Evolutionary conservation across 805 yeast genomes (phyloP), one percentile per base, ranked within the genome.

Genomic region (Lipomyces spencermartinsiae): DNA sequence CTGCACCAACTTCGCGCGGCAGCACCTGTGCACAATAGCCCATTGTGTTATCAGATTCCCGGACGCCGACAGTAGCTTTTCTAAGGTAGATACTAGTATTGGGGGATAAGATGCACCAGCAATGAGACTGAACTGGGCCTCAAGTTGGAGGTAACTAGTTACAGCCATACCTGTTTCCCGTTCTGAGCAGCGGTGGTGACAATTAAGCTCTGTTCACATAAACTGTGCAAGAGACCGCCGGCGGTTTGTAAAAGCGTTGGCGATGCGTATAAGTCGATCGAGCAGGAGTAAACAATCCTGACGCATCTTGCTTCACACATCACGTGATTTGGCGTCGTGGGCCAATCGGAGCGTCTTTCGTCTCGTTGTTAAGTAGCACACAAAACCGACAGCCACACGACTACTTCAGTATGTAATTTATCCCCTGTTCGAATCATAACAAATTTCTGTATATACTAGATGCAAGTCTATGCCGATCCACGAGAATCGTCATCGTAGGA

Each of bases 21-120:
- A 49, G 25, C 58, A 60, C 8, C 16, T 33, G 49, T 60, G 63
- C 29, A 60, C 34, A 33, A 19, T 16, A 12, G 63, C 57, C 63
- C 63, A 60, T n/a, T 53, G 57, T 9, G 33, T 9, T 25, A 57
- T 19, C 9, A 25, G 33, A 25, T 29, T 22, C 31, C 19, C 56
- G 2, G 56, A 9, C 12, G 33, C 29, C 5, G 56, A 19, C 12
- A 8, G 56, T 22, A 53, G 56, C 33, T 29, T 25, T 53, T 53
- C 33, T 53, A 53, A 29, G 4, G 33, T 29, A 6, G 29, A 25
- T 9, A 7, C 33, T 53, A 53, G 31, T 1, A 53, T 4, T 2
- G 56, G 33, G 7, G 56, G 56, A 29, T 53, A 53, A 22, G 22
- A 25, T 16, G 56, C 56, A 9, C 9, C n/a, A 29, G 33, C 19